phyloP scores from a whole-genome alignment of 257 asterid genomes.

The Solanum infundibuliforme region DNA sequence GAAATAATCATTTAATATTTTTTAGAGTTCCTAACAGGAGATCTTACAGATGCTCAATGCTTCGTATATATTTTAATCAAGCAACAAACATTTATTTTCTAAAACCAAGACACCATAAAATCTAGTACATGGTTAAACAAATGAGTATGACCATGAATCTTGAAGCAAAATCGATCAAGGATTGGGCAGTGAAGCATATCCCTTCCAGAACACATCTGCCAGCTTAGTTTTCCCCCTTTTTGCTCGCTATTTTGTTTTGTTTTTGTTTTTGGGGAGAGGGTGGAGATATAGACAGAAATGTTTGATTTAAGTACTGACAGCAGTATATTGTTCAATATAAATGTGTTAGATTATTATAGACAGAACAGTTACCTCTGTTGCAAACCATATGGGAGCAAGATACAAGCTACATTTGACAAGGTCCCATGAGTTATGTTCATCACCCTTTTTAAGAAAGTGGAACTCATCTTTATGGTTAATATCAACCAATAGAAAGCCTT shows the following conservation, averaged over 20 bases:
- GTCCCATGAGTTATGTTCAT: constrained; percentile 30
- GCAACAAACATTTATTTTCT: neutral
- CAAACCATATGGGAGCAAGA: constrained; percentile 72
- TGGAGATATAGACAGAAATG: neutral
- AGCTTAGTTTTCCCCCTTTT: neutral
- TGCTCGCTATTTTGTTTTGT: neutral
- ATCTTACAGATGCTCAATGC: neutral
- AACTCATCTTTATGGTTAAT: constrained; percentile 29
- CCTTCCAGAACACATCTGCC: neutral
- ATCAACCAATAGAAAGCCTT: constrained; percentile 26
- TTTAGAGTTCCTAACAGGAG: neutral
- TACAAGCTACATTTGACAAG: constrained; percentile 36
- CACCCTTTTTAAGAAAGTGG: constrained; percentile 12
- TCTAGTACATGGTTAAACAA: neutral
- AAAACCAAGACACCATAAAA: neutral
- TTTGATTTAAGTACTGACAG: neutral
- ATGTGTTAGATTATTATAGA: too few relatives aligned
- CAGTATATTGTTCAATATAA: neutral
- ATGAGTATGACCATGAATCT: neutral
- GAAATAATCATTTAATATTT: neutral
- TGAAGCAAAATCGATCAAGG: neutral
- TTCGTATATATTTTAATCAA: neutral
- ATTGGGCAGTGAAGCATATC: neutral
- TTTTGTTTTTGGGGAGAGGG: neutral
- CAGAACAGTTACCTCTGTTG: constrained; percentile 49